Percentiles rank a stretch among this genome's conserved stretches.
These are phyloP conservation scores for Toxoplasma gondii DNA, from an alignment of 169 alveolate species.

Conservation along the genomic window DNA sequence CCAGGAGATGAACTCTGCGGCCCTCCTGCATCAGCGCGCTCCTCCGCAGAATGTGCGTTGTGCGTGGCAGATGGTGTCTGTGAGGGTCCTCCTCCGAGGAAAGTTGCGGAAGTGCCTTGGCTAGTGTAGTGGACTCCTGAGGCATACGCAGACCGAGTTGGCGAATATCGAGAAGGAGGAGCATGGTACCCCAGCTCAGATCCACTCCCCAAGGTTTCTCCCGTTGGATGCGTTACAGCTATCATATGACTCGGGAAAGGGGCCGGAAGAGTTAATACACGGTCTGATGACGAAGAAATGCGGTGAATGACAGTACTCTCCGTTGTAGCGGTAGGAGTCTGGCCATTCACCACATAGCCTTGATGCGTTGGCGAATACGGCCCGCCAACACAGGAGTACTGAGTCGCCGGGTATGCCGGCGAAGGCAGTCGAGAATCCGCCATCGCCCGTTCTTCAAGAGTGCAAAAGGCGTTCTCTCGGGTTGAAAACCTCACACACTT, in stretches of 20 bases:
- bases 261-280: background rate
- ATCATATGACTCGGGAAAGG: background rate
- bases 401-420: background rate
- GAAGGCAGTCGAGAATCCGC: background rate
- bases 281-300: background rate
- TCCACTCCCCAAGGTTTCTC: background rate
- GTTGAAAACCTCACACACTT: too few relatives aligned
- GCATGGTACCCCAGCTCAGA: background rate
- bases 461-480: too few relatives aligned
- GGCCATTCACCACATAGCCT: background rate
- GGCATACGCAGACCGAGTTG: background rate
- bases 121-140: background rate
- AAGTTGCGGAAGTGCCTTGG: background rate
- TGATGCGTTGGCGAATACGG: background rate
- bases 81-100: background rate
- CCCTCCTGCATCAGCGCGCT: background rate
- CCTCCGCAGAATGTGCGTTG: background rate
- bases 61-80: background rate
- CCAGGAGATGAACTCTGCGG: background rate
- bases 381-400: background rate
- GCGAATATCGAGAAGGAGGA: background rate
- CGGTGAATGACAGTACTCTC: background rate
- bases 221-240: background rate
- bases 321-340: background rate
- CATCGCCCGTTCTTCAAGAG: background rate